phyloP scores from a whole-genome alignment of 352 stramenopile species.

The Phytophthora aleatoria region DNA sequence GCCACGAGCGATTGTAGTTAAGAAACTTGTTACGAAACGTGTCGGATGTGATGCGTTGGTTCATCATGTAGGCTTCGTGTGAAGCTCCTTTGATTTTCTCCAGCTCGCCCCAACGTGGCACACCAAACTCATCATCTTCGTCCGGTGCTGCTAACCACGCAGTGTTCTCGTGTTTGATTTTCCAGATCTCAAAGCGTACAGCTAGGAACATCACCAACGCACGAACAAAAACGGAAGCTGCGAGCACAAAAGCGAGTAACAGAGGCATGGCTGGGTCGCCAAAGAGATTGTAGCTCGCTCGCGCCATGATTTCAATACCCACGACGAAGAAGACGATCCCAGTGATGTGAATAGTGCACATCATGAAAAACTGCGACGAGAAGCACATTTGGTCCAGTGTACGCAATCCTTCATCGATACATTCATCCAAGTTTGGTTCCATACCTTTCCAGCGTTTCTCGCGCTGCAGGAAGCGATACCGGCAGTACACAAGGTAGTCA shows the following conservation, averaged over 20 bases:
- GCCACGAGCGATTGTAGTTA: constrained; percentile 97
- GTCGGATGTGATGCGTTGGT: constrained; percentile 95
- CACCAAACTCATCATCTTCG: constrained; percentile 92
- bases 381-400: constrained; percentile 98
- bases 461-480: constrained; percentile 95
- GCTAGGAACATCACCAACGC: constrained; percentile 83
- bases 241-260: constrained; percentile 77
- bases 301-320: constrained; percentile 96
- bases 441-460: constrained; percentile 97
- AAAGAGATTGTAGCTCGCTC: constrained; percentile 96
- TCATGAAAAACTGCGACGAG: constrained; percentile 98
- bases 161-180: constrained; percentile 96
- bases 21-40: constrained; percentile 98
- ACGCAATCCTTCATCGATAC: constrained; percentile 95
- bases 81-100: constrained; percentile 93
- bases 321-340: constrained; percentile 96
- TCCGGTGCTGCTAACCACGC: constrained; percentile 91
- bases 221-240: constrained; percentile 62
- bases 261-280: constrained; percentile 92
- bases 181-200: constrained; percentile 92
- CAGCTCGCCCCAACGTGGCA: constrained; percentile 92
- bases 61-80: constrained; percentile 97
- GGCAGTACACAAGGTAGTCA: constrained; percentile 97
- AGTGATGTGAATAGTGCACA: constrained; percentile 94
- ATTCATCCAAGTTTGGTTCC: constrained; percentile 96